phyloP scores from a whole-genome alignment of 331 rosid species.

The Erythrophleum ivorense region DNA sequence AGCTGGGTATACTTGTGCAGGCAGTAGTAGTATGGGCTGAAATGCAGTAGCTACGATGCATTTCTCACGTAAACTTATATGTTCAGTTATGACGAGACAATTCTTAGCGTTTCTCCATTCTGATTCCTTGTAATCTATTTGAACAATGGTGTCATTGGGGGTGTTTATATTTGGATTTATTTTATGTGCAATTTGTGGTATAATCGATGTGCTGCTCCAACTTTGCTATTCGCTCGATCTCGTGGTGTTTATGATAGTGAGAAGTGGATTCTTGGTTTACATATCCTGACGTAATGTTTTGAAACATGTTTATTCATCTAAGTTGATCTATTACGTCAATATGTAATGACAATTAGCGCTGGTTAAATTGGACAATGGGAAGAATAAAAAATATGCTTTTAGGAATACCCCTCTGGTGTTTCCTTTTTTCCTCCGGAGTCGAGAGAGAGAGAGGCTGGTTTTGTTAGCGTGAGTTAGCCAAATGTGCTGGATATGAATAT shows the following conservation, averaged over 20 bases:
- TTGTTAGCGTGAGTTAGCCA: too few relatives aligned
- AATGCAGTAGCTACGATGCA: constrained; percentile 32
- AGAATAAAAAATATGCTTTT: neutral
- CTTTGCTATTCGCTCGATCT: too few relatives aligned
- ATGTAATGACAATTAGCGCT: neutral
- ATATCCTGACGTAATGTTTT: neutral
- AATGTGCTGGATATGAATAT: neutral
- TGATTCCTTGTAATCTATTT: neutral
- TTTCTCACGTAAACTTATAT: constrained; percentile 21
- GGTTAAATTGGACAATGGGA: neutral
- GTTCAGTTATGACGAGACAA: constrained; percentile 2
- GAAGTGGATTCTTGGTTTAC: neutral
- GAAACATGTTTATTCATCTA: neutral
- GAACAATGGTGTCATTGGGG: constrained; percentile 21
- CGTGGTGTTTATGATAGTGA: neutral
- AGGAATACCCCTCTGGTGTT: too few relatives aligned
- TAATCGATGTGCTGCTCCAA: too few relatives aligned
- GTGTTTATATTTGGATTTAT: constrained; percentile 36
- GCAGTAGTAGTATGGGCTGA: constrained; percentile 30
- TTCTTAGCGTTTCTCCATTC: constrained; percentile 29
- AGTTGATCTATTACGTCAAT: neutral
- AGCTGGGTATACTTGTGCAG: constrained; percentile 11
- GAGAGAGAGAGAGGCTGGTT: too few relatives aligned
- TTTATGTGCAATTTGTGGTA: too few relatives aligned
- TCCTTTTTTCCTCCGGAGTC: too few relatives aligned